Evolutionary conservation across 176 grass and related monocot genomes (phyloP).

Genomic region (Poa annua): DNA sequence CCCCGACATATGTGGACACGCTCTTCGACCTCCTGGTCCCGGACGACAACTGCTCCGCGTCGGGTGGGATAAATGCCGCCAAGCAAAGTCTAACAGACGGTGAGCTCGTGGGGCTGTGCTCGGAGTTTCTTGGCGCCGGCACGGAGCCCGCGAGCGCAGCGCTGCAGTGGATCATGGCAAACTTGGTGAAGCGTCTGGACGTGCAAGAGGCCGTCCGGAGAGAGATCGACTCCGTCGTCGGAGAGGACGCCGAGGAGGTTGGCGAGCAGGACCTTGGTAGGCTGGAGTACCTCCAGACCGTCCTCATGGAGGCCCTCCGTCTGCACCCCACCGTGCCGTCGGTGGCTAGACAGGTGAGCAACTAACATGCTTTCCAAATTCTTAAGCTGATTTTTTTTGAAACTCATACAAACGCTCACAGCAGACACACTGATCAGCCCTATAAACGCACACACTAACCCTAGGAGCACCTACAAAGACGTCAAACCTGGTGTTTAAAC

Average conservation of each 20-base stretch:
- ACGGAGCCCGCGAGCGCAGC: slow-evolving; percentile 3
- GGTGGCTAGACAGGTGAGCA: not conserved
- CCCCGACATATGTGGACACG: slow-evolving; percentile 26
- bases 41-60: not conserved
- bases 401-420: too few species aligned
- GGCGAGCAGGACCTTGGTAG: slow-evolving; percentile 17
- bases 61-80: not conserved
- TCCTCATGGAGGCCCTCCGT: slow-evolving; percentile 32
- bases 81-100: slow-evolving; percentile 12
- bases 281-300: slow-evolving; percentile 35
- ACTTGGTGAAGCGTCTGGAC: not conserved
- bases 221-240: not conserved
- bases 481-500: too few species aligned
- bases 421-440: too few species aligned
- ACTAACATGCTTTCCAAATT: not conserved
- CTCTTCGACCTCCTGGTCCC: slow-evolving; percentile 21
- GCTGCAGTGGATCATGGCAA: slow-evolving; percentile 35
- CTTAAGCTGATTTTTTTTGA: too few species aligned
- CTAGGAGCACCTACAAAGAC: too few species aligned
- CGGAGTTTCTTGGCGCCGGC: slow-evolving; percentile 37
- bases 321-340: slow-evolving; percentile 25
- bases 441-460: too few species aligned
- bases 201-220: not conserved
- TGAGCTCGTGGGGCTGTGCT: slow-evolving; percentile 32
- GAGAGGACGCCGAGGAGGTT: not conserved